Percentiles rank a stretch among this genome's conserved stretches.
Evolutionary conservation across 768 basidiomycete species (phyloP).

Genomic region (Collybia mongolica): DNA sequence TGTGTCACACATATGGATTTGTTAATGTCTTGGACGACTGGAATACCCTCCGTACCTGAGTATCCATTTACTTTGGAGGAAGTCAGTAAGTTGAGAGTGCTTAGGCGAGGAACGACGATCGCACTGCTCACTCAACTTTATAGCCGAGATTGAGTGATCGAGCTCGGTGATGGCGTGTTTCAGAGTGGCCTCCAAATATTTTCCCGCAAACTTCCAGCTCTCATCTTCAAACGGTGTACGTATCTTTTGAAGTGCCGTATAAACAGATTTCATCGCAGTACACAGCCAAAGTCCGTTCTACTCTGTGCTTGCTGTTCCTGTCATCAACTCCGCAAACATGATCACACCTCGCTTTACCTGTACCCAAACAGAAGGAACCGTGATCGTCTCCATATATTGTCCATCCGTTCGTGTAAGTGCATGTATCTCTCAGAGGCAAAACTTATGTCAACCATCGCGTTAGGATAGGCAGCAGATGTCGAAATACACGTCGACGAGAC

Average conservation of each 20-base stretch:
- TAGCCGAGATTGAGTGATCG: neutral
- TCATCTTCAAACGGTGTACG: no score
- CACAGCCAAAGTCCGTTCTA: neutral
- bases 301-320: neutral
- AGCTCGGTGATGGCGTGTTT: neutral
- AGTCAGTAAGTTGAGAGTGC: no score
- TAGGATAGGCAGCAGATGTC: conserved; percentile 73
- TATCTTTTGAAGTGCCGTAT: neutral
- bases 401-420: conserved; percentile 66
- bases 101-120: neutral
- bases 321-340: conserved; percentile 36
- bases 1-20: conserved; percentile 18
- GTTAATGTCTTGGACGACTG: no score
- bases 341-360: conserved; percentile 79
- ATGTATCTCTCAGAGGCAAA: conserved; percentile 8
- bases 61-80: conserved; percentile 38
- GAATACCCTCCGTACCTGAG: conserved; percentile 35
- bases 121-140: neutral
- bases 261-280: neutral
- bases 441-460: conserved; percentile 10
- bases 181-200: neutral
- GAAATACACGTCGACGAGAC: conserved; percentile 76
- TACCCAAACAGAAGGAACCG: conserved; percentile 53
- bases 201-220: neutral
- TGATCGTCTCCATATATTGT: conserved; percentile 64